phyloP scores from a whole-genome alignment of 441 rosid genomes.

The Rhodomyrtus psidioides region DNA sequence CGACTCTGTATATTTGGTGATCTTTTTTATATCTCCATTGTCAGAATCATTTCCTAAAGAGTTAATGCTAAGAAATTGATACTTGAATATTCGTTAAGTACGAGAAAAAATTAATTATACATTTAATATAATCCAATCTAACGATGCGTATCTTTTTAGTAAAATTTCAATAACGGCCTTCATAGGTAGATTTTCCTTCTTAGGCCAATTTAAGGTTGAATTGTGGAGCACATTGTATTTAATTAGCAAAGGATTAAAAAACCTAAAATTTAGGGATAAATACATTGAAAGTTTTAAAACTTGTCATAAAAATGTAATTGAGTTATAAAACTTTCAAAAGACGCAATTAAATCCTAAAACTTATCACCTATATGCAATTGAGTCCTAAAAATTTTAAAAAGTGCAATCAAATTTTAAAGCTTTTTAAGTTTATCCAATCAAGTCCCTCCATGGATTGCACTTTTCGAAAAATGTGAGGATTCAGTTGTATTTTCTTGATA shows the following conservation, averaged over 20 bases:
- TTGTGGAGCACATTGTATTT: neutral
- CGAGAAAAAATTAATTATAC: neutral
- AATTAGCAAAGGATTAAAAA: neutral
- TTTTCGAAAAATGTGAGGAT: too few species aligned
- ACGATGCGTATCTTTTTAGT: neutral
- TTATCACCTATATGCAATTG: too few species aligned
- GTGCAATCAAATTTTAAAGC: too few species aligned
- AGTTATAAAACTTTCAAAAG: too few species aligned
- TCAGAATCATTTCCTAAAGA: neutral
- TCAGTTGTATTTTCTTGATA: too few species aligned
- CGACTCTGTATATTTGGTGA: neutral
- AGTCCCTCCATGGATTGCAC: too few species aligned
- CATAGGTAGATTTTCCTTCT: neutral
- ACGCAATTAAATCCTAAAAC: too few species aligned
- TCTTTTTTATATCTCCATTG: neutral
- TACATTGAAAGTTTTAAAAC: too few species aligned
- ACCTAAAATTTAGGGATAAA: too few species aligned
- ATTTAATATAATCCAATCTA: fast-evolving
- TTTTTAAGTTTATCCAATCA: too few species aligned
- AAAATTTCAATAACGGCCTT: neutral
- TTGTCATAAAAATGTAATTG: too few species aligned
- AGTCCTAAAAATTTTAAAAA: too few species aligned
- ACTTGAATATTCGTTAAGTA: neutral
- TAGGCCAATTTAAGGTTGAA: neutral
- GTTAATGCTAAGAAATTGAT: neutral